These are phyloP conservation scores for Carallia pectinifolia DNA, from an alignment of 345 rosid species.

Conservation along the genomic window DNA sequence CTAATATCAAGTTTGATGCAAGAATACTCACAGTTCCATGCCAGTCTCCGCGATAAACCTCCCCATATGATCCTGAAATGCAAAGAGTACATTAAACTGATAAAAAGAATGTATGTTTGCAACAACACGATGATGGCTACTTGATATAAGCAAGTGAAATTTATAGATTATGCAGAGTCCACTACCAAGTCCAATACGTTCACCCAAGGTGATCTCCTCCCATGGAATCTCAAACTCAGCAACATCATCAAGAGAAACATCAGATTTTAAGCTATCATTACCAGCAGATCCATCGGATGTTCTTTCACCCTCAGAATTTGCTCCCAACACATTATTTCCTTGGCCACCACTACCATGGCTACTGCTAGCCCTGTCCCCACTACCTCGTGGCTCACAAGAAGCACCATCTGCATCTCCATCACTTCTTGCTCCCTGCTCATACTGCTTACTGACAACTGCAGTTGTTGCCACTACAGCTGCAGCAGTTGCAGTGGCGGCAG, in stretches of 20 bases:
- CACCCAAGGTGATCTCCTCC: constrained; percentile 90
- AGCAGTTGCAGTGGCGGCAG: constrained; percentile 95
- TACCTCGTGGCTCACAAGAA: constrained; percentile 44
- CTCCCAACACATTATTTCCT: constrained; percentile 31
- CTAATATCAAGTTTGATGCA: constrained; percentile 14
- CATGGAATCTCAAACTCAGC: constrained; percentile 85
- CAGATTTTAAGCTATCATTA: constrained; percentile 64
- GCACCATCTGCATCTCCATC: constrained; percentile 56
- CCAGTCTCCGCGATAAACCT: constrained; percentile 96
- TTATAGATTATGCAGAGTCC: constrained; percentile 22
- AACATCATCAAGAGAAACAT: constrained; percentile 67
- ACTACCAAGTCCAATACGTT: constrained; percentile 95
- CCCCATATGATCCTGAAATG: constrained; percentile 90
- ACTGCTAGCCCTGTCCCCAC: constrained; percentile 18
- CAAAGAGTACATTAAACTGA: constrained; percentile 23
- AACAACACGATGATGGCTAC: constrained; percentile 14
- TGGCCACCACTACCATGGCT: constrained; percentile 35
- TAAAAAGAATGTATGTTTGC: neutral
- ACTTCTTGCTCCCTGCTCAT: constrained; percentile 48
- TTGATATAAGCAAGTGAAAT: constrained; percentile 21
- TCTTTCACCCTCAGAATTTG: constrained; percentile 59
- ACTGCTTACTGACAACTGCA: constrained; percentile 68
- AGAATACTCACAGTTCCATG: constrained; percentile 88
- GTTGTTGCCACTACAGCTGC: constrained; percentile 89
- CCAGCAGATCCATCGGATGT: constrained; percentile 58